These are phyloP conservation scores for Carpinus viminea DNA, from an alignment of 306 rosid genomes.

Conservation along the genomic window DNA sequence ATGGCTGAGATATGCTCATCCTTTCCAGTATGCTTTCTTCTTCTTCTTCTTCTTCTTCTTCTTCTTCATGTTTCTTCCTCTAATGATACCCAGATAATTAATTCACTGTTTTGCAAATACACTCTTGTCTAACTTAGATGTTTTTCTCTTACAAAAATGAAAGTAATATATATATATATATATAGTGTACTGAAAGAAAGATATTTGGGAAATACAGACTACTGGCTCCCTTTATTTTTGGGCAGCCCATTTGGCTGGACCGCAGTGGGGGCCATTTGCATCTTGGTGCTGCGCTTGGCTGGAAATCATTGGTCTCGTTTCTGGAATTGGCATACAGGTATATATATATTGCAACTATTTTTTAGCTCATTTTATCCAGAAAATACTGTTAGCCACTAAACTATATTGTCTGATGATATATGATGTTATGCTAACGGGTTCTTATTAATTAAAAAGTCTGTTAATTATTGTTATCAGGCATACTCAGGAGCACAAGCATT, in stretches of 20 bases:
- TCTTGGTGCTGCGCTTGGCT: slow-evolving; percentile 98
- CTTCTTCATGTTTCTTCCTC: background rate
- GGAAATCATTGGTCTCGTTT: slow-evolving; percentile 75
- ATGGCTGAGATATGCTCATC: slow-evolving; percentile 45
- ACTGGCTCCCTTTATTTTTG: slow-evolving; percentile 90
- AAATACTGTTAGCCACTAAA: too few relatives aligned
- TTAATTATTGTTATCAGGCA: slow-evolving; percentile 49
- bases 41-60: background rate
- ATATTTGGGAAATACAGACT: slow-evolving; percentile 44
- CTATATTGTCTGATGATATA: too few relatives aligned
- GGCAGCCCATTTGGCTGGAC: slow-evolving; percentile 96
- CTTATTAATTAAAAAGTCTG: too few relatives aligned
- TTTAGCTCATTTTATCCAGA: background rate
- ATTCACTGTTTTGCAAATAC: background rate
- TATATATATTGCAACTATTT: slow-evolving; percentile 10
- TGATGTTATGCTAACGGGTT: too few relatives aligned
- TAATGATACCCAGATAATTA: background rate
- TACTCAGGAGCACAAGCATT: slow-evolving; percentile 80
- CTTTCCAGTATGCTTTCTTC: slow-evolving; percentile 28
- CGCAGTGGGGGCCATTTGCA: slow-evolving; percentile 88
- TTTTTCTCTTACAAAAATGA: too few relatives aligned
- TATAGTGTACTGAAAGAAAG: too few relatives aligned
- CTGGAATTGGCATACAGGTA: slow-evolving; percentile 89
- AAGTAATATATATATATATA: too few relatives aligned
- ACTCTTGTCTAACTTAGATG: too few relatives aligned